A percentile compares a stretch with the other conserved stretches of the same genome.
These are phyloP conservation scores for Mimosa pudica DNA, from an alignment of 306 rosid genomes.

Conservation along the genomic window DNA sequence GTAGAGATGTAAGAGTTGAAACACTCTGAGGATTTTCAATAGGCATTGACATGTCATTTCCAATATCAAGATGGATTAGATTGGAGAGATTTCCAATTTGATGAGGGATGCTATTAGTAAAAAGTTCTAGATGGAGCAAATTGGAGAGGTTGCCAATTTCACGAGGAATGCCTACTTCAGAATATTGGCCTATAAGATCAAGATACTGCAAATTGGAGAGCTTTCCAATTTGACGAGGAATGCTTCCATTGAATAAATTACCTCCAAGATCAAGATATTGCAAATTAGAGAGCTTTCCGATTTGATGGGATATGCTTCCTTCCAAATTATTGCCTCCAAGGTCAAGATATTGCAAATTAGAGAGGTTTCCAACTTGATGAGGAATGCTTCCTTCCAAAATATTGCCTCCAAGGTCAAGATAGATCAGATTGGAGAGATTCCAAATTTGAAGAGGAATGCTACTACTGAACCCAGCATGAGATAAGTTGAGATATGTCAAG, in stretches of 20 bases:
- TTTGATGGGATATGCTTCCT: background rate
- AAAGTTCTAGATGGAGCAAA: background rate
- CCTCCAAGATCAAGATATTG: background rate
- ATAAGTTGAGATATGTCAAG: background rate
- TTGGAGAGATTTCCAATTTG: background rate
- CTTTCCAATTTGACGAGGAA: background rate
- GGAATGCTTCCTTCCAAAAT: background rate
- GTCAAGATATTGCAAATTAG: background rate
- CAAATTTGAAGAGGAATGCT: background rate
- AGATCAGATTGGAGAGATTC: background rate
- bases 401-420: background rate
- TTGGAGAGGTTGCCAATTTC: background rate
- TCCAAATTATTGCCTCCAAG: background rate
- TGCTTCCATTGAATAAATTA: too few relatives aligned
- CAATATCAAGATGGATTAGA: background rate
- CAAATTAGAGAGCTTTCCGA: background rate
- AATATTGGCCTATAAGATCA: background rate
- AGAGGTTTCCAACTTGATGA: background rate
- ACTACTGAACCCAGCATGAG: background rate
- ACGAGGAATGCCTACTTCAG: background rate
- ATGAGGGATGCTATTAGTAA: background rate
- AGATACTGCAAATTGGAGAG: background rate
- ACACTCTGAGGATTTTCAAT: constrained; percentile 20
- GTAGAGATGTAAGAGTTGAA: background rate
- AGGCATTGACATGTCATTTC: background rate